phyloP scores from a whole-genome alignment of 441 rosid species.

The Pelargonium australe region DNA sequence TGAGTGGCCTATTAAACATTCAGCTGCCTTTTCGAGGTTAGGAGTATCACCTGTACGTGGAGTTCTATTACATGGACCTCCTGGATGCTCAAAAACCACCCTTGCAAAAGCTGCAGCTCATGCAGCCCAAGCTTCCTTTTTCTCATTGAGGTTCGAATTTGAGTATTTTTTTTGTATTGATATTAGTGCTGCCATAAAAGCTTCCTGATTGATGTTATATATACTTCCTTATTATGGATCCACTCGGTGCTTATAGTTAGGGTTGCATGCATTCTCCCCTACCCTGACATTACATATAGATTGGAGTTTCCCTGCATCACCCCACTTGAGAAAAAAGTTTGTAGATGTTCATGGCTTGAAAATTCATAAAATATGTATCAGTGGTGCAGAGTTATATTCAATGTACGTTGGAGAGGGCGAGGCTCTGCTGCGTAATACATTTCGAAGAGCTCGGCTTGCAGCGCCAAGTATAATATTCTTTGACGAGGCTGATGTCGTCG shows the following conservation, averaged over 20 bases:
- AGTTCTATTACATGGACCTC: constrained; percentile 88
- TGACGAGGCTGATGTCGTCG: constrained; percentile 88
- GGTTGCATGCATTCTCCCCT: no score
- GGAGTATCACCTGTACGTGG: constrained; percentile 85
- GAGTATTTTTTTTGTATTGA: background rate
- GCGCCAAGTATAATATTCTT: constrained; percentile 93
- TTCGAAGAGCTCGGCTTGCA: constrained; percentile 83
- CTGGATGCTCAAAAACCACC: constrained; percentile 96
- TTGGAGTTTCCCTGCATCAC: no score
- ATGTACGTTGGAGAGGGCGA: constrained; percentile 99
- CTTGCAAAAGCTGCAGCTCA: constrained; percentile 93
- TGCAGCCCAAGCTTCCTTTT: constrained; percentile 90
- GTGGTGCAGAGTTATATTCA: constrained; percentile 91
- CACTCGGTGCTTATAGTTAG: no score
- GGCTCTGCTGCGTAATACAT: constrained; percentile 77
- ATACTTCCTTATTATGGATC: no score
- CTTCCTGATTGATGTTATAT: background rate
- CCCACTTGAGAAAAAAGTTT: no score
- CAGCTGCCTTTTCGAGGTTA: constrained; percentile 57
- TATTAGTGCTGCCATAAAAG: background rate
- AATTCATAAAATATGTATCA: constrained; percentile 27
- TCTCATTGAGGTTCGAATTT: constrained; percentile 64
- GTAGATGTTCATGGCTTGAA: background rate
- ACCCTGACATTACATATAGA: no score
- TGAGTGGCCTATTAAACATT: constrained; percentile 92